Base-by-base conservation (phyloP, 2,329 filamentous ascomycete genomes). In the Trichoderma sp. region DNA sequence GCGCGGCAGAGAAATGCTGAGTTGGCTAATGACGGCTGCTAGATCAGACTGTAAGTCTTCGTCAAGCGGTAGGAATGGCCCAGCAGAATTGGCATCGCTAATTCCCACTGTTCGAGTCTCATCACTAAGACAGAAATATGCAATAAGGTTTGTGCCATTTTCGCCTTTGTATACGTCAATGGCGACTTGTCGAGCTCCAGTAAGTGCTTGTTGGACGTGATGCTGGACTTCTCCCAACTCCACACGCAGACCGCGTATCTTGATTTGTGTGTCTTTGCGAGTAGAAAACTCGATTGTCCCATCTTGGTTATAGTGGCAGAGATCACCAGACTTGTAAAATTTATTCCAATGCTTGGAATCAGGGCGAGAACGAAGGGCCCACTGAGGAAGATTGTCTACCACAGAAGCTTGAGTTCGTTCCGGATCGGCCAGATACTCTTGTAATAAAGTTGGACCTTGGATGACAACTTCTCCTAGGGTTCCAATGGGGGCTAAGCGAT, bases 311-410 rank as follows among this genome's bases (percentile, higher is more conserved):
- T 83, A 83, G 55, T 74, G 75, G 3, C 76, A 83, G 7, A 85
- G 76, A 71, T 85, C 83, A 6, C 83, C 83, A 1, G 83, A 84
- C 69, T 80, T 81, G 71, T 84, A 85, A 8, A 81, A 70, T 18
- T 39, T 63, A 13, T 68, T 68, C 66, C 66, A 68, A 21, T 64
- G 51, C 18, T 8, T 46, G 5, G 66, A 65, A 24, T 68, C 21
- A 49, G 66, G 59, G 3, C 75, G 76, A 13, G 73, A 52, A 4
- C 75, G 76, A 13, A 72, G 80, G 16, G 69, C 37, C 65, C 79
- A 76, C 7, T 80, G 80, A 30, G 73, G 79, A 24, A 68, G 59
- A 14, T 32, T 2, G 8, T 46, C 56, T 2, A 68, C 21, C 1
- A 24, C 56, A 21, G 66, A 55, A 46, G 37, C 43, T 32, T 65